Percentiles rank a stretch among this genome's conserved stretches.
phyloP scores from a whole-genome alignment of 768 basidiomycete genomes.

The Mycena galericulata region DNA sequence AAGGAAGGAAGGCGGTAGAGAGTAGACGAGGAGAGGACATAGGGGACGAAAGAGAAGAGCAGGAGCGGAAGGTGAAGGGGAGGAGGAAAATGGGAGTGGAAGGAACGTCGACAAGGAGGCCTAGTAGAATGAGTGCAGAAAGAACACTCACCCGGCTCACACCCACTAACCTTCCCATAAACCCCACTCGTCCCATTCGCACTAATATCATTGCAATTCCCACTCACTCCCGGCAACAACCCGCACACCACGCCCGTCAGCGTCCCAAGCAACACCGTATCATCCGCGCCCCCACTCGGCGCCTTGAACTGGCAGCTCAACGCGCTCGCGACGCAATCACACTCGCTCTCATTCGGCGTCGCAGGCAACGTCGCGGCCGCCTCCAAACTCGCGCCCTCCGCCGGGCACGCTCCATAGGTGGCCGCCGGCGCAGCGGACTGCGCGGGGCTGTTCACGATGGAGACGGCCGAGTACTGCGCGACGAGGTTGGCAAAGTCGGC shows the following conservation, averaged over 20 bases:
- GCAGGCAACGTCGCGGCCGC: conserved; percentile 81
- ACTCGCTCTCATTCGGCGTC: conserved; percentile 86
- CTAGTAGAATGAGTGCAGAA: too few species aligned
- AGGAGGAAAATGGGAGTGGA: background rate
- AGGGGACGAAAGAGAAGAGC: background rate
- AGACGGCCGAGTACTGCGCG: conserved; percentile 68
- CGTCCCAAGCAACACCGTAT: conserved; percentile 67
- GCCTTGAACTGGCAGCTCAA: conserved; percentile 80
- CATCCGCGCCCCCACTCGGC: conserved; percentile 72
- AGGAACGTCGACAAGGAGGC: background rate
- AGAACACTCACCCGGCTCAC: conserved; percentile 76
- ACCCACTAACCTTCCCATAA: conserved; percentile 82
- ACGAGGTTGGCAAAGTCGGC: conserved; percentile 77
- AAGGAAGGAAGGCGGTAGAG: too few species aligned
- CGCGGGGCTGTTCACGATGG: conserved; percentile 72
- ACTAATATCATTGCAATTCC: conserved; percentile 75
- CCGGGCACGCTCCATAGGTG: conserved; percentile 74
- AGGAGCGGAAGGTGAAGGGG: background rate
- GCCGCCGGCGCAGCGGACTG: conserved; percentile 54
- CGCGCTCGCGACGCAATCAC: conserved; percentile 75
- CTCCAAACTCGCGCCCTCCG: conserved; percentile 66
- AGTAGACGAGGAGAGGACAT: too few species aligned
- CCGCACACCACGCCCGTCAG: conserved; percentile 82
- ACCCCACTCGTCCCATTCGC: conserved; percentile 79
- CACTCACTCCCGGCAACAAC: conserved; percentile 70